A percentile compares a stretch with the other conserved stretches of the same genome.
Evolutionary conservation across 1,139 yeast genomes (phyloP).

Genomic region (Suhomyces maxii): DNA sequence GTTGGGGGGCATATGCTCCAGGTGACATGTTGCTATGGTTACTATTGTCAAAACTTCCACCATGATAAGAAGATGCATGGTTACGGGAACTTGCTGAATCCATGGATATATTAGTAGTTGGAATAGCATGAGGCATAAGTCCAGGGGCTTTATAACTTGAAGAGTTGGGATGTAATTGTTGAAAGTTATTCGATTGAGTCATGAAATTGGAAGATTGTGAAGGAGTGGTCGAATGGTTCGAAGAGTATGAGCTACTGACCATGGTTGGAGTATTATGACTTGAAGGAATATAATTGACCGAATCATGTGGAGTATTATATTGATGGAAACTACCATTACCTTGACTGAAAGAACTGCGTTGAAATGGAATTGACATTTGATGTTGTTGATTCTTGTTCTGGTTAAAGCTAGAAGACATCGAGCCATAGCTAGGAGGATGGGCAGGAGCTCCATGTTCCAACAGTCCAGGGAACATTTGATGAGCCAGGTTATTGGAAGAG

Average conservation of each 20-base stretch:
- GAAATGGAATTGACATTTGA: constrained; percentile 10
- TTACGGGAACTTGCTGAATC: constrained; percentile 41
- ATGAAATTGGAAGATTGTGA: constrained; percentile 15
- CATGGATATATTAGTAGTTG: constrained; percentile 50
- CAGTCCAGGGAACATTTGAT: constrained; percentile 6
- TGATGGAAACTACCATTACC: constrained; percentile 9
- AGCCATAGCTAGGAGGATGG: constrained; percentile 10
- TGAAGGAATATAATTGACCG: constrained; percentile 41
- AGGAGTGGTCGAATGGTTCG: constrained; percentile 44
- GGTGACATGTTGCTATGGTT: constrained; percentile 3
- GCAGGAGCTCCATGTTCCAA: constrained; percentile 8
- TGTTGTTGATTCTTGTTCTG: constrained; percentile 2
- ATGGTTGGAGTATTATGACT: constrained; percentile 59
- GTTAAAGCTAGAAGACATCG: constrained; percentile 10
- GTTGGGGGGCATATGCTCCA: constrained; percentile 10
- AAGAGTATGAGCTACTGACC: constrained; percentile 49
- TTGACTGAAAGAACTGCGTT: constrained; percentile 6
- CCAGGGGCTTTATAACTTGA: constrained; percentile 14
- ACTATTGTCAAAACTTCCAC: constrained; percentile 3
- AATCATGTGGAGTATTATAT: constrained; percentile 20
- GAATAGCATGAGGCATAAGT: constrained; percentile 24
- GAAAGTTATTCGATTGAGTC: constrained; percentile 16
- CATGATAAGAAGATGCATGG: constrained; percentile 22
- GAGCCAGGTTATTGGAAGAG: constrained; percentile 8
- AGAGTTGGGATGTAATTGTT: constrained; percentile 11